Base-by-base conservation (phyloP, 2,329 filamentous ascomycete genomes). In the Penicillium sp. region DNA sequence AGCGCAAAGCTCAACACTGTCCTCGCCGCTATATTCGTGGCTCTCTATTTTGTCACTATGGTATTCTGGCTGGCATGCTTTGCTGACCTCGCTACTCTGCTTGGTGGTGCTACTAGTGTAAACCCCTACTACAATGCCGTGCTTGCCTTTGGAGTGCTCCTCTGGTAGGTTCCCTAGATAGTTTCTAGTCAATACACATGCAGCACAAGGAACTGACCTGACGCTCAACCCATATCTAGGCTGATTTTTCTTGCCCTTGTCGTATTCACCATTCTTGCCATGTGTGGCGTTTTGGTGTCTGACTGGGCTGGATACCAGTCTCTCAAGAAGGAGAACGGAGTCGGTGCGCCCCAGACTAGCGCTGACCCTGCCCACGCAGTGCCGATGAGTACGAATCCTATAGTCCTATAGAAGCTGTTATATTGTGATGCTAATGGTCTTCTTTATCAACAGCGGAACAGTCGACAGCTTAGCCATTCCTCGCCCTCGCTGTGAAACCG, bases 11-110 rank as follows among this genome's bases (percentile, higher is more conserved):
- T 66, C 24, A 68, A 66, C 43, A 57, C 38, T 10, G 60, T 65
- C 50, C 53, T 70, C 22, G 62, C 64, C 9, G 53, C 63, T 10
- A 52, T 24, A 4, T 60, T 65, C 14, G 51, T 66, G 18, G 52
- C 59, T 2, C 22, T 66, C 8, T 69, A 68, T 56, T 66, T 68
- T 38, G 44, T 69, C n/a, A 72, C 68, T 2, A 67, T 60, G 61
- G 61, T 70, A 18, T 71, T 72, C 48, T 72, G 69, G 69, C 50
- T 72, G 45, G 68, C 67, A 11, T 52, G 58, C 14, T 72, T 72
- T 46, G 66, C 69, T 20, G 65, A 70, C 43, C 53, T 70, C 20
- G 69, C 62, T 13, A 50, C 53, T 29, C 11, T 58, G 1, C 50
- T 65, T 20, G 57, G 39, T 11, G 60, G 61, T 1, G 29, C n/a